phyloP scores from a whole-genome alignment of 2,329 filamentous ascomycete genomes.

The Colletotrichum ledebouriae region DNA sequence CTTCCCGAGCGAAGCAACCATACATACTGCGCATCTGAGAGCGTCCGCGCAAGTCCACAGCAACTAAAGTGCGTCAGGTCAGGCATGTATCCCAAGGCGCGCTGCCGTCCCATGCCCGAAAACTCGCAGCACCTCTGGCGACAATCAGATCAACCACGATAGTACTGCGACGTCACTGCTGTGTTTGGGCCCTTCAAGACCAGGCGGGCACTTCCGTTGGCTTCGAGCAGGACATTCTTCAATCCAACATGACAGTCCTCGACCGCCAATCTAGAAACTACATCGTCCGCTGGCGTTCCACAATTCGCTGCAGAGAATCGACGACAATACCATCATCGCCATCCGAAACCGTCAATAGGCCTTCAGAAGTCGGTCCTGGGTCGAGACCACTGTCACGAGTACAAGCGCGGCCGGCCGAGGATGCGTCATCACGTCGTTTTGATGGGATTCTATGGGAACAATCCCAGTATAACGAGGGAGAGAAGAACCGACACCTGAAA shows the following conservation, averaged over 20 bases:
- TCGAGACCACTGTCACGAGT: constrained; percentile 9
- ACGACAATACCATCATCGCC: neutral
- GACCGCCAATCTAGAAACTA: neutral
- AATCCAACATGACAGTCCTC: neutral
- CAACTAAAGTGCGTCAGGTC: neutral
- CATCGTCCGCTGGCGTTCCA: neutral
- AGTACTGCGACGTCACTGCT: neutral
- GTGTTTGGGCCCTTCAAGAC: neutral
- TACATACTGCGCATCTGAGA: too few species aligned
- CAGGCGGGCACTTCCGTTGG: constrained; percentile 17
- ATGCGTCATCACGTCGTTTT: constrained; percentile 11
- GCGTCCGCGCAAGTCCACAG: too few species aligned
- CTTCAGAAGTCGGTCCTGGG: neutral
- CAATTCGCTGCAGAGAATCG: constrained; percentile 11
- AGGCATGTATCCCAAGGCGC: neutral
- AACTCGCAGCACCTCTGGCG: constrained; percentile 1
- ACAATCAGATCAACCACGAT: neutral
- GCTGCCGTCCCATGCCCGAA: neutral
- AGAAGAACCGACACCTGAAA: constrained; percentile 3
- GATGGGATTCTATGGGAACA: neutral
- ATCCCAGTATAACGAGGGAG: neutral
- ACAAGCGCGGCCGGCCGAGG: constrained; percentile 7
- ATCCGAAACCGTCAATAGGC: neutral
- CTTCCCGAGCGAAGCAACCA: too few species aligned
- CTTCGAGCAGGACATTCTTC: constrained; percentile 14